Percentiles rank a stretch among this genome's conserved stretches.
These are phyloP conservation scores for Scheffersomyces coipomensis DNA, from an alignment of 805 yeast species.

Conservation along the genomic window DNA sequence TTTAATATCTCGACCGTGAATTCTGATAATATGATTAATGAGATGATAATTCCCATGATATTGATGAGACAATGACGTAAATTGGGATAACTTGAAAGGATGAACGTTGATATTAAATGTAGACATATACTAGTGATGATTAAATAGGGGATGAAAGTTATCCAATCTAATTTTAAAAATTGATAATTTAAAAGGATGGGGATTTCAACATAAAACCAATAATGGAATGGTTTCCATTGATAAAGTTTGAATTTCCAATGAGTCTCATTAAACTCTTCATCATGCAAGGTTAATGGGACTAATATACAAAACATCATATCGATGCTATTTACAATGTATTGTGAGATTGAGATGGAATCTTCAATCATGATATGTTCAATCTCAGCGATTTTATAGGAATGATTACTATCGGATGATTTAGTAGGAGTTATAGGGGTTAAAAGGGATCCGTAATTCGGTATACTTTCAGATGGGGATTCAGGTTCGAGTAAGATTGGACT, in stretches of 20 bases:
- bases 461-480: background rate
- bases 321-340: constrained; percentile 1
- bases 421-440: background rate
- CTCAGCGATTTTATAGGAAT: background rate
- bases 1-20: constrained; percentile 23
- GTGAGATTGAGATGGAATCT: constrained; percentile 1
- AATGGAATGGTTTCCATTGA: background rate
- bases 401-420: background rate
- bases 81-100: background rate
- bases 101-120: background rate
- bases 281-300: constrained; percentile 4
- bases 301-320: constrained; percentile 3
- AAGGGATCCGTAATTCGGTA: background rate
- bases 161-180: constrained; percentile 11
- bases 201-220: constrained; percentile 17
- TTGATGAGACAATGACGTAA: constrained; percentile 7
- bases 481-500: too few relatives aligned
- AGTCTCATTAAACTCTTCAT: background rate
- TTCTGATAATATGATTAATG: constrained; percentile 24
- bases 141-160: background rate
- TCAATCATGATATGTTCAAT: constrained; percentile 1
- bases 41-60: constrained; percentile 19
- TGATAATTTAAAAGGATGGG: constrained; percentile 16
- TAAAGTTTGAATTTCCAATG: constrained; percentile 1
- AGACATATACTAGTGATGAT: background rate